Base-by-base conservation (phyloP, 2,329 filamentous ascomycete species). In the Sodiomyces alkalinus region DNA sequence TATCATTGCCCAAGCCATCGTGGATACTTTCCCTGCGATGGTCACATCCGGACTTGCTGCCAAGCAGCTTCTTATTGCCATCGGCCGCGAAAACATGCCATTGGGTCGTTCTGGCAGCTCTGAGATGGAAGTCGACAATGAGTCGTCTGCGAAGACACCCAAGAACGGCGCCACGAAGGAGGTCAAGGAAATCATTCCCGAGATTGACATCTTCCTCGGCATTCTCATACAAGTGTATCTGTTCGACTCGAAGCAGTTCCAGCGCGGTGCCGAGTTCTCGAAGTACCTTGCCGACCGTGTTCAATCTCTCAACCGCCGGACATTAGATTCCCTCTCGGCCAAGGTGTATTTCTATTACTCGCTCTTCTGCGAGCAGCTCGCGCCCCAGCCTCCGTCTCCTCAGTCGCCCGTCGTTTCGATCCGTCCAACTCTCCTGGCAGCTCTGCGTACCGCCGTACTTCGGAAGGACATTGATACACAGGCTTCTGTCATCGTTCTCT, bases 301-400 rank as follows among this genome's bases (percentile, higher is more conserved):
- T 51, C 83, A 92, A 46, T 68, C 74, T 29, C 67, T 92, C 49
- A 98, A 98, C 63, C 80, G 90, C 37, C 77, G 90, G 43, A 96
- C 90, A 15, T 63, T 98, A 37, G 90, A 98, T 54, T 85, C 86
- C 27, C 72, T 98, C 33, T 81, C 86, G 33, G 85, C 87, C 39
- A 92, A 92, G 56, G 85, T 87, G 38, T 98, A 94, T 67, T 96
- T 94, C 58, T 98, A 98, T 65, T 93, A 83, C 58, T 83, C 83
- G 15, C 66, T 96, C 43, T 96, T 96, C 63, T 83, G 79, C 58
- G 90, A 98, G 65, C 77, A 92, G 54, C 70, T 92, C 36, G 72
- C 75, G 35, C 86, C 87, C 14, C 71, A 87, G 37, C 81, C 90
- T 24, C 86, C 87, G 15, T 94, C 86, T 29, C 79, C 83, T 31